phyloP scores from a whole-genome alignment of 2,329 filamentous ascomycete genomes.

The Phaeosphaeria sp. region DNA sequence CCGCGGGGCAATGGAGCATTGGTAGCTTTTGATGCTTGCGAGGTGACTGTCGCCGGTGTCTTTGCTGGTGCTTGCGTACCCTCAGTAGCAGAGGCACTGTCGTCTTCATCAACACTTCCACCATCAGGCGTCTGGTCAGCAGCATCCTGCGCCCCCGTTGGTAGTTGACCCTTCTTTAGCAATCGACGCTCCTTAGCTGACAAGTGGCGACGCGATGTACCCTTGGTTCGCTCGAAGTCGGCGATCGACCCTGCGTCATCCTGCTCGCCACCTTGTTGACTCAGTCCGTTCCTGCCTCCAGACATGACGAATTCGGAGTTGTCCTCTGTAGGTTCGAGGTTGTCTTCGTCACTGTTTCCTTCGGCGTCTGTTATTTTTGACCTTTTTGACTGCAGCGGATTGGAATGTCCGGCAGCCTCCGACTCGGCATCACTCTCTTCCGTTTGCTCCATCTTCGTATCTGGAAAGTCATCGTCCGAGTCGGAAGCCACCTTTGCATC shows the following conservation, averaged over 20 bases:
- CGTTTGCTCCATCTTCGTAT: conserved; percentile 46
- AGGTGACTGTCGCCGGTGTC: conserved; percentile 34
- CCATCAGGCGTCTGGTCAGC: conserved; percentile 18
- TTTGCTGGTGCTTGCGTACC: conserved; percentile 21
- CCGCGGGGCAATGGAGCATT: conserved; percentile 63
- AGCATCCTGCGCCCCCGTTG: conserved; percentile 16
- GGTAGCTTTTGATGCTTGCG: conserved; percentile 35
- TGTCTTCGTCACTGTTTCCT: conserved; percentile 20
- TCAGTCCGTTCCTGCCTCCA: conserved; percentile 9
- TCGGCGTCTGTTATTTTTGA: conserved; percentile 14
- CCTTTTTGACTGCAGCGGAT: conserved; percentile 49
- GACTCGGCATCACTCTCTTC: conserved; percentile 49
- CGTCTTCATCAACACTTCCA: conserved; percentile 36
- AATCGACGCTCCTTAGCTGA: conserved; percentile 49
- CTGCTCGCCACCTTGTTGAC: conserved; percentile 21
- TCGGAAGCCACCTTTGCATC: conserved; percentile 50
- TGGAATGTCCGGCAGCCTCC: conserved; percentile 38
- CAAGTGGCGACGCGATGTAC: conserved; percentile 40
- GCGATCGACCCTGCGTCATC: conserved; percentile 37
- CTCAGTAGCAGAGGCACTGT: conserved; percentile 34
- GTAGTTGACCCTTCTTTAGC: conserved; percentile 45
- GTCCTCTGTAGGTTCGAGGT: conserved; percentile 25
- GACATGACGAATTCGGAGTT: conserved; percentile 15
- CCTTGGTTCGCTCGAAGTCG: conserved; percentile 34
- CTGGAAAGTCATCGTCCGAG: conserved; percentile 56